Conservation (phyloP, 2,329 filamentous ascomycete genomes). For the Alternaria sp. region DNA sequence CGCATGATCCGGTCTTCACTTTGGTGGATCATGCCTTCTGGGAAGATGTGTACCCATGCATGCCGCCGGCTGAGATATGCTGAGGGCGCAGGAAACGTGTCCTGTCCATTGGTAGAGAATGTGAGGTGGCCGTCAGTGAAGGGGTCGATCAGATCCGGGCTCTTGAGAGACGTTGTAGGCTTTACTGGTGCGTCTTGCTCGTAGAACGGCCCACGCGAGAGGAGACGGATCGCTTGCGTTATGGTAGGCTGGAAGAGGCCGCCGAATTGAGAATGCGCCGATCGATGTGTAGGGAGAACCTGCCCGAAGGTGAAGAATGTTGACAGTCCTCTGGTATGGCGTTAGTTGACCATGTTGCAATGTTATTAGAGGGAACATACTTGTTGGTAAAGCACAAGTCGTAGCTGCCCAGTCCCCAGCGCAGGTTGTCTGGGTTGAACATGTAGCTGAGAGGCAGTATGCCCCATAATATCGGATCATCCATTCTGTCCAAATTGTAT, state of each 20-base stretch:
- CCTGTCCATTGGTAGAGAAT: constrained; percentile 73
- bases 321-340: constrained; percentile 65
- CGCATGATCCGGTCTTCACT: constrained; percentile 79
- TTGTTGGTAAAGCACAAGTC: constrained; percentile 94
- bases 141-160: constrained; percentile 58
- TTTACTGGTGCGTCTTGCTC: constrained; percentile 38
- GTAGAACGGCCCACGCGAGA: constrained; percentile 69
- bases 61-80: constrained; percentile 74
- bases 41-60: constrained; percentile 94
- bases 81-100: constrained; percentile 75
- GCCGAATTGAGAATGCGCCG: constrained; percentile 78
- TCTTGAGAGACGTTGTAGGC: constrained; percentile 34
- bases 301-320: constrained; percentile 91
- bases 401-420: constrained; percentile 91
- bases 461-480: constrained; percentile 96
- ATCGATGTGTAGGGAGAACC: constrained; percentile 87
- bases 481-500: constrained; percentile 67
- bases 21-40: constrained; percentile 94
- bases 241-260: constrained; percentile 92
- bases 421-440: constrained; percentile 76
- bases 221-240: constrained; percentile 81
- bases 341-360: constrained; percentile 18
- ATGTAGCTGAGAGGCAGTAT: constrained; percentile 79
- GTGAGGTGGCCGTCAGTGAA: constrained; percentile 63
- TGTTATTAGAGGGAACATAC: constrained; percentile 57